Base-by-base conservation (phyloP, 2,329 filamentous ascomycete species). In the Sporothrix dimorphospora region DNA sequence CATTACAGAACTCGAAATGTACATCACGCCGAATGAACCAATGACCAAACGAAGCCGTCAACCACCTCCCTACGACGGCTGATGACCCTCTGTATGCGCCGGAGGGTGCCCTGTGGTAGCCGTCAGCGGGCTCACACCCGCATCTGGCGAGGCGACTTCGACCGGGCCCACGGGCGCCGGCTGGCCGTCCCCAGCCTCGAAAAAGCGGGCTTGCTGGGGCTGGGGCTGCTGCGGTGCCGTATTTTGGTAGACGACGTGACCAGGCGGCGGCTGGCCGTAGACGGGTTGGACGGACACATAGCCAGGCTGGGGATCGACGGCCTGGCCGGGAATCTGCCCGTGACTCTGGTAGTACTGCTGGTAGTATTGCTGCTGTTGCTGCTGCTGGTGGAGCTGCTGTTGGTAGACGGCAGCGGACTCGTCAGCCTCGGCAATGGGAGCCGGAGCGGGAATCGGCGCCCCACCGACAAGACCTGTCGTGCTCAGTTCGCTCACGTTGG, bases 401-500 rank as follows among this genome's bases (percentile, higher is more conserved):
- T 45, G 53, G 47, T 47, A 63, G 2, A 63, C 73, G 12, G 47
- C 16, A 8, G 42, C 63, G 27, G 42, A 53, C 66, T 77, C 75
- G 42, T 76, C 72, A 2, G 73, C 73, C 70, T 76, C 75, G 45
- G 72, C 73, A 27, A 76, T 76, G 8, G 75, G 73, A 0, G 73
- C 66, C 4, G 74, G 73, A 9, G 70, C 40, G 72, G 57, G 27
- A 55, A 4, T 40, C 4, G 34, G 45, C 40, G 49, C 34, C n/a
- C 73, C 66, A 24, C 59, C 34, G 19, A 24, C 27, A 30, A 72
- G 45, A 55, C 72, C 59, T n/a, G 72, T 7, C 71, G 65, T 74
- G 72, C 73, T 75, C 11, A 75, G 42, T 12, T 75, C 72, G 74
- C 75, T 77, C 30, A 74, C 59, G 12, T 74, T 75, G 2, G 74